A percentile compares a stretch with the other conserved stretches of the same genome.
Evolutionary conservation across 208 protist species (phyloP).

Genomic region (Wallacemonas rigidus): DNA sequence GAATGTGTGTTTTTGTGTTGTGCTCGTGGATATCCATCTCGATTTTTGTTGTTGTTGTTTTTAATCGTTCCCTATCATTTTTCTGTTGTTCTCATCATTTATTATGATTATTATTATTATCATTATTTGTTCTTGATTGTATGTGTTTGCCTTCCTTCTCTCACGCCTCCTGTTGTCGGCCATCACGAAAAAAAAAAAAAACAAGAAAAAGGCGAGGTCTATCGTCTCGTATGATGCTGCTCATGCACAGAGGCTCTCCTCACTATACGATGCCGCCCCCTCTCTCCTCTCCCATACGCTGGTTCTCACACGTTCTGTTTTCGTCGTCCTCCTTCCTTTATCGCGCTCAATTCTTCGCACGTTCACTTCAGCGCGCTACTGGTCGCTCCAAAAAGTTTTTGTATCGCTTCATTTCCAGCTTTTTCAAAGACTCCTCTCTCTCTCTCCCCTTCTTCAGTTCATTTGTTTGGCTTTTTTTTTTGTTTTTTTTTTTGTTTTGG

Average conservation of each 20-base stretch:
- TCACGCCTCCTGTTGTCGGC: no score
- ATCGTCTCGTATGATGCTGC: no score
- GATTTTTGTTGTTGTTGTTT: slow-evolving; percentile 12
- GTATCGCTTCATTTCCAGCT: neutral
- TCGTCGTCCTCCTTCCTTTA: no score
- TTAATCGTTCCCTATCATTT: neutral
- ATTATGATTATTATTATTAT: no score
- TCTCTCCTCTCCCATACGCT: no score
- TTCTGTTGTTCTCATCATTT: neutral
- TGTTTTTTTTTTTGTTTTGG: slow-evolving; percentile 23
- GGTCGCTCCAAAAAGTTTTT: no score
- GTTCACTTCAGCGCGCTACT: neutral
- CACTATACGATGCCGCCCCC: no score
- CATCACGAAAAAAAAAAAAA: no score
- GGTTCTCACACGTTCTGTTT: no score
- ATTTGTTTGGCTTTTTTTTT: neutral
- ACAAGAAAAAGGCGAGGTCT: no score
- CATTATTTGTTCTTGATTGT: slow-evolving; percentile 13
- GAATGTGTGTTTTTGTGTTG: slow-evolving; percentile 8
- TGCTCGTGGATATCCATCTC: neutral
- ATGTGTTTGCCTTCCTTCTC: neutral
- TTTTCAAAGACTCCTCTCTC: neutral
- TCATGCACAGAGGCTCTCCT: no score
- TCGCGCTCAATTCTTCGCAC: no score
- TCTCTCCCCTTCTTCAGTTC: neutral